Base-by-base conservation (phyloP, 2,329 filamentous ascomycete genomes). In the Cercospora sp. region DNA sequence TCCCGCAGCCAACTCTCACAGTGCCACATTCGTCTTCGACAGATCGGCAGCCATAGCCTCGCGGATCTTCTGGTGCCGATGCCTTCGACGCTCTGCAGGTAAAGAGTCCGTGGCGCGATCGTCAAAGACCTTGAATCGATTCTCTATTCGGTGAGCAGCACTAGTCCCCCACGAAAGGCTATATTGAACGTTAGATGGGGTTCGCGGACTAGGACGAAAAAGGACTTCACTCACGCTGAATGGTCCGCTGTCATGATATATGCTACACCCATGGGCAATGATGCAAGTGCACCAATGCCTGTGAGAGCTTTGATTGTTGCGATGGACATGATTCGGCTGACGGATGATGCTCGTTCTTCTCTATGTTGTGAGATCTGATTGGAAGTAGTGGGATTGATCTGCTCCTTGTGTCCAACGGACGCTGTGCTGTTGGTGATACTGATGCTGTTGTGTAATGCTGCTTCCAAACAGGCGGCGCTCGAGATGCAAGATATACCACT, bases 181-280 rank as follows among this genome's bases (percentile, higher is more conserved):
- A 18, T 16, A n/a, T 10, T 5, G 49, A 13, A 30, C 37, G 51
- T 59, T 7, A 63, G 43, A 26, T 55, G n/a, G 24, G 30, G 10
- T 40, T 40, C 21, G 30, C 16, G 7, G 21, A 5, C 4, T 37
- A n/a, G 21, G 49, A 32, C 4, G 8, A 26, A 24, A 1, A 30
- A 43, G 5, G 32, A 45, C 7, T 18, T 2, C 4, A 13, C 66
- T 57, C 43, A 68, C 62, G 62, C 55, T 10, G 66, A 57, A 18
- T 68, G 66, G 26, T 68, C 66, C 45, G 66, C 63, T 28, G 66
- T 68, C 40, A 68, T 60, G 16, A 68, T 59, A 49, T 68, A 68
- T 51, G 66, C 66, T 26, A 65, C 51, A 5, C 66, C 59, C n/a
- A 65, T n/a, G 26, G 66, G 66, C 24, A 64, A 30, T 12, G 62